Evolutionary conservation across 2,329 filamentous ascomycete genomes (phyloP), one percentile per base, ranked within the genome.

Genomic region (Penicillium italicum): DNA sequence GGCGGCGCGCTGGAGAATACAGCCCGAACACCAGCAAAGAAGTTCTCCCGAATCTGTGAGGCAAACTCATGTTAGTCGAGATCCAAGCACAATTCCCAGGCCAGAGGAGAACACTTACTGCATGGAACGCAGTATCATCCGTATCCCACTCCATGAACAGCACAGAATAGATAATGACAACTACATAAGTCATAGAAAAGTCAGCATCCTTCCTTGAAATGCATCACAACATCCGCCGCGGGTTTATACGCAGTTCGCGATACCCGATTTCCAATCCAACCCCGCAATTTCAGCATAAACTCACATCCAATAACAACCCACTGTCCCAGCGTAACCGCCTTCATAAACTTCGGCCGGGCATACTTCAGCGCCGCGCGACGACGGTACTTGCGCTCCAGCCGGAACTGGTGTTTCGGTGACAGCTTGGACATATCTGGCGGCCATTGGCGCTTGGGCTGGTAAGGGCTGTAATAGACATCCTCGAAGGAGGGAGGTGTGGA

Each of bases 311-410:
- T 81, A 54, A 76, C 69, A 3, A 72, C 75, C 76, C 79, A 85
- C 66, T 86, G 83, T 22, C 79, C 76, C 62, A 87, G 68, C 63
- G 81, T 84, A 18, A 81, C 79, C 62, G 72, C 77, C 64, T 84
- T 85, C 16, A 77, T 80, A 79, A 83, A 86, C 56, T 72, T 73
- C 4, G 84, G 84, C 24, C 82, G 74, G 12, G 81, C 80, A 69
- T 80, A 86, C 69, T 85, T 86, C 61, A 85, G 73, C 68, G 82
- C 82, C 48, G 81, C 76, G 50, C 85, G 79, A 49, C 85, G 77
- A 34, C 85, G 79, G 72, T 85, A 88, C 58, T 84, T 83, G 56
- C 84, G 81, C 72, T 88, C 85, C 45, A 87, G 80, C n/a, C 82
- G 79, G 74, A 87, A 87, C 66, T 87, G 83, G 66, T 88, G 83